Conservation (phyloP, 176 grass and related monocot genomes). For the Metroxylon sagu region DNA sequence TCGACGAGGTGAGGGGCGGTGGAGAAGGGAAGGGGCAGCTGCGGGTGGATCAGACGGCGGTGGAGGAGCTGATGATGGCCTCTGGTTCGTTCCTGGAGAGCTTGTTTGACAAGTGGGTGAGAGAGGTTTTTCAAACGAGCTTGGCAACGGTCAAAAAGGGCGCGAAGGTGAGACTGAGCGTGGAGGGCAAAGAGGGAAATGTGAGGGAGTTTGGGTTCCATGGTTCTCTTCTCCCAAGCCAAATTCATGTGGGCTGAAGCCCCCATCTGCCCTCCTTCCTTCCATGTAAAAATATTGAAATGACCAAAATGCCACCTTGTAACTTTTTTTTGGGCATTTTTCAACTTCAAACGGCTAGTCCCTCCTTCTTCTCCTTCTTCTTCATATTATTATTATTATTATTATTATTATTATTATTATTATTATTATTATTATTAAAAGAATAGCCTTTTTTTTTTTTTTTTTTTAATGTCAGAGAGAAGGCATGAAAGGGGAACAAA, state of each 20-base stretch:
- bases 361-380: no score
- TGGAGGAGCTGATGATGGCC: conserved; percentile 4
- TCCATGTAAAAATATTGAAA: no score
- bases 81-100: conserved; percentile 13
- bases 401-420: no score
- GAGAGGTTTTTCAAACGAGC: background rate
- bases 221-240: conserved; percentile 2
- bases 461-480: conserved; percentile 10
- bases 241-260: conserved; percentile 2
- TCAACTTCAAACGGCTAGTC: no score
- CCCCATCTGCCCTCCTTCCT: no score
- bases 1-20: background rate
- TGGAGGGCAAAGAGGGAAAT: conserved; percentile 2
- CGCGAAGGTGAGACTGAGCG: conserved; percentile 1
- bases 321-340: no score
- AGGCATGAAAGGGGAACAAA: conserved; percentile 16
- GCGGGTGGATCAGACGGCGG: background rate
- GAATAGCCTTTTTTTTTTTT: background rate
- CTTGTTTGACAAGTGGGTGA: conserved; percentile 7
- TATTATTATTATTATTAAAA: no score
- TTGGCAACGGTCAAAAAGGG: background rate
- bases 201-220: conserved; percentile 5
- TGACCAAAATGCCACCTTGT: no score
- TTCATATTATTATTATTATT: no score
- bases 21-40: background rate